phyloP scores from a whole-genome alignment of 129 eudicot genomes.

The Escallonia herrerae region DNA sequence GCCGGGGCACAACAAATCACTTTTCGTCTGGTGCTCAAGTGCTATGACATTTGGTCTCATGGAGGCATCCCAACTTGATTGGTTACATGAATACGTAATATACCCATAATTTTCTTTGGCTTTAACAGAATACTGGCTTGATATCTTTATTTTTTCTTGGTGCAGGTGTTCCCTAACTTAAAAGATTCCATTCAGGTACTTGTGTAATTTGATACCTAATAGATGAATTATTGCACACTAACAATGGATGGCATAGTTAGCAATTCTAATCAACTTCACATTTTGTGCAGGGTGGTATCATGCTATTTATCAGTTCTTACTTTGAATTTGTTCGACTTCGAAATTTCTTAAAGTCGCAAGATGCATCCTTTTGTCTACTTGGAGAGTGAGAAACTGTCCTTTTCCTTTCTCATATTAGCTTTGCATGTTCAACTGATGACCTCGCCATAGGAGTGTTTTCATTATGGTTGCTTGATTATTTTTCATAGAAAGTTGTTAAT shows the following conservation, averaged over 20 bases:
- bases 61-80: neutral
- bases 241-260: neutral
- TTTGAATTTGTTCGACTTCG: slow-evolving; percentile 78
- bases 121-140: neutral
- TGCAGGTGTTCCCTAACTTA: slow-evolving; percentile 85
- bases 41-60: neutral
- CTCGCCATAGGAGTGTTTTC: neutral
- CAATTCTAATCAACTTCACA: neutral
- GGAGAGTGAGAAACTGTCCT: slow-evolving; percentile 57
- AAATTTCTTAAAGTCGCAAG: slow-evolving; percentile 71
- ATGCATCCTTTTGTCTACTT: slow-evolving; percentile 74
- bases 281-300: slow-evolving; percentile 67
- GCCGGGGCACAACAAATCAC: no score
- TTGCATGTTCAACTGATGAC: neutral
- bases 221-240: neutral
- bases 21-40: no score
- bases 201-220: neutral
- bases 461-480: slow-evolving; percentile 2
- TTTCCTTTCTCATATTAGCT: neutral
- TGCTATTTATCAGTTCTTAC: slow-evolving; percentile 75
- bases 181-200: slow-evolving; percentile 89
- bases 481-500: neutral
- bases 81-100: neutral
- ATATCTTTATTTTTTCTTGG: slow-evolving; percentile 1
- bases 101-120: neutral